Percentiles rank a stretch among this genome's conserved stretches.
Conservation (phyloP, 2,329 filamentous ascomycete genomes). For the Phaeosphaeriaceae sp. region DNA sequence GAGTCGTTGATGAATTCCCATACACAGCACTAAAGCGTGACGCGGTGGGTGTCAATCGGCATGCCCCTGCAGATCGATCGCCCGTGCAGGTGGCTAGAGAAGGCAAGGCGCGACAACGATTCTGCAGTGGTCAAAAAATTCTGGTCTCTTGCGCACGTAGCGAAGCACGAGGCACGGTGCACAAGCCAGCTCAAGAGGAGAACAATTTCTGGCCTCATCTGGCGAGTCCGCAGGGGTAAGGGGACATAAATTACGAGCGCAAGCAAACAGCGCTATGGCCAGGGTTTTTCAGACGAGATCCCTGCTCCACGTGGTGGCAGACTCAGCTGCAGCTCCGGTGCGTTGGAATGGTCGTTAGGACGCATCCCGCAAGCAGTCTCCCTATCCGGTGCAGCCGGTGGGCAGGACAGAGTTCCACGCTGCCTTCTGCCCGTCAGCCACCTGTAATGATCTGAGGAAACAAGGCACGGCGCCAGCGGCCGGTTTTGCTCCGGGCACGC, state of each 20-base stretch:
- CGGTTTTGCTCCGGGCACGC: constrained; percentile 23
- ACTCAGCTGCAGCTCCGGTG: constrained; percentile 26
- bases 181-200: constrained; percentile 2
- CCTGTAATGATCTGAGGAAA: constrained; percentile 22
- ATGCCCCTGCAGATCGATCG: constrained; percentile 31
- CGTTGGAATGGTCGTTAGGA: constrained; percentile 24
- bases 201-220: constrained; percentile 13
- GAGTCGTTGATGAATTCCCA: constrained; percentile 11
- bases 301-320: constrained; percentile 41
- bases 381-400: constrained; percentile 26
- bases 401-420: constrained; percentile 5
- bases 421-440: constrained; percentile 23
- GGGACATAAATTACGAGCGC: constrained; percentile 36
- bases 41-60: constrained; percentile 5
- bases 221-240: constrained; percentile 23
- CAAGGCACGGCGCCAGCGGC: constrained; percentile 19
- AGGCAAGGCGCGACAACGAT: constrained; percentile 13
- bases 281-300: constrained; percentile 26
- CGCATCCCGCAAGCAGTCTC: neutral
- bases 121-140: constrained; percentile 8
- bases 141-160: constrained; percentile 5
- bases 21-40: constrained; percentile 22
- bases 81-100: constrained; percentile 9
- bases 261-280: constrained; percentile 28
- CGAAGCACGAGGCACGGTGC: constrained; percentile 8